phyloP scores from a whole-genome alignment of 2,329 filamentous ascomycete genomes.

The Pseudomassariella vexata region DNA sequence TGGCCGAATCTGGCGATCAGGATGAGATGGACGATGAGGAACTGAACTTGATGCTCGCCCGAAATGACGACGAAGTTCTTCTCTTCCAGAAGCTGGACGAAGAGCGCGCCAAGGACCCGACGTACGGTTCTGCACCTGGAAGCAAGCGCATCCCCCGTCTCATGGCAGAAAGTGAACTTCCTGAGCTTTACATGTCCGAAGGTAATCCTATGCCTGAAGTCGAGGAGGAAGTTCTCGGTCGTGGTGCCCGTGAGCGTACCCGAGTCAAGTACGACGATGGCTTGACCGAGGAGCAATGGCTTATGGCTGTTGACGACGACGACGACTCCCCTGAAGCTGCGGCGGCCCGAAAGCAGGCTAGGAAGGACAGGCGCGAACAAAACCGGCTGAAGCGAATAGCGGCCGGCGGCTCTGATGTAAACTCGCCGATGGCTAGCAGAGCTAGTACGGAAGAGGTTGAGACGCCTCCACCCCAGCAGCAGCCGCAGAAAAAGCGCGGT shows the following conservation, averaged over 20 bases:
- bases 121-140: conserved; percentile 64
- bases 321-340: conserved; percentile 92
- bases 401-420: conserved; percentile 39
- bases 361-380: conserved; percentile 70
- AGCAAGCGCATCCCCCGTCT: conserved; percentile 68
- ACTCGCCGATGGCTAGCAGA: conserved; percentile 72
- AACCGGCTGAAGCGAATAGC: conserved; percentile 64
- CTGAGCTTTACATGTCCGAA: conserved; percentile 89
- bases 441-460: conserved; percentile 79
- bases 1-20: conserved; percentile 65
- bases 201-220: conserved; percentile 77
- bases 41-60: conserved; percentile 88
- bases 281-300: conserved; percentile 97
- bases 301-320: conserved; percentile 94
- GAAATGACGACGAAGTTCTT: conserved; percentile 71
- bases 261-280: conserved; percentile 95
- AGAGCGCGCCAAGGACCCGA: conserved; percentile 58
- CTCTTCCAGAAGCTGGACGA: conserved; percentile 81
- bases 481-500: conserved; percentile 84
- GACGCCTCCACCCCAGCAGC: conserved; percentile 57
- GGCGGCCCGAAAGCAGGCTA: conserved; percentile 81
- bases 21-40: conserved; percentile 99
- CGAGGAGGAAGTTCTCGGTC: conserved; percentile 70
- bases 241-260: conserved; percentile 90
- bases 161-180: conserved; percentile 80